Base-by-base conservation (phyloP, 129 eudicot genomes). In the Flaveria sonorensis region DNA sequence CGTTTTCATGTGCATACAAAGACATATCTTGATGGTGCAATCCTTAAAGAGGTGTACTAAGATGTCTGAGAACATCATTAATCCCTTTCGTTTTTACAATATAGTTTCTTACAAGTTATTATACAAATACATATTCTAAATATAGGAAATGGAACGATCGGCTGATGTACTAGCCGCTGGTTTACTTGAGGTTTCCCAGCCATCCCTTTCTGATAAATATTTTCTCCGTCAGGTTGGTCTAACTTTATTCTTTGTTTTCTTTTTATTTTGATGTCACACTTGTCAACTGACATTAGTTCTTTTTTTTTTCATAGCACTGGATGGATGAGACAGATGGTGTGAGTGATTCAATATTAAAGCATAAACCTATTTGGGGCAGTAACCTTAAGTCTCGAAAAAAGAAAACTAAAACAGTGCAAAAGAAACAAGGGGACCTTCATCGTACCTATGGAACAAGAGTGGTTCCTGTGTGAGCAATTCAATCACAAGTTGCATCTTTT, bases 81-180 rank as follows among this genome's bases (percentile, higher is more conserved):
- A 1, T 15, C 40, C 26, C 26, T 32, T 13, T 11, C n/a, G n/a
- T 53, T 30, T 20, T 39, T 16, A 63, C 64, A 40, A 7, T 60
- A 24, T 50, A 61, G 20, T 52, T 53, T 52, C 63, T 61, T 19
- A 23, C 23, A 2, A 21, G n/a, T 61, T 19, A 23, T 30, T 2
- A 21, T n/a, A 39, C 43, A 42, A 77, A 55, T 45, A 51, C 40
- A 18, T 71, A 57, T 78, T 53, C 45, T 62, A 14, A 50, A 65
- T 70, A 76, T 85, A 95, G 99, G 97, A 95, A 86, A 95, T 95
- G 97, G 96, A 91, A 85, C 79, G 99, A 46, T 95, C 99, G 42
- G 97, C 99, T 70, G 99, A 95, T 88, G 96, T 95, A 72, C 92
- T 95, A 75, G 99, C 99, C 55, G 97, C 99, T 20, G 99, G 99